Conservation (phyloP, 805 yeast species). For the Candida endomychidarum region DNA sequence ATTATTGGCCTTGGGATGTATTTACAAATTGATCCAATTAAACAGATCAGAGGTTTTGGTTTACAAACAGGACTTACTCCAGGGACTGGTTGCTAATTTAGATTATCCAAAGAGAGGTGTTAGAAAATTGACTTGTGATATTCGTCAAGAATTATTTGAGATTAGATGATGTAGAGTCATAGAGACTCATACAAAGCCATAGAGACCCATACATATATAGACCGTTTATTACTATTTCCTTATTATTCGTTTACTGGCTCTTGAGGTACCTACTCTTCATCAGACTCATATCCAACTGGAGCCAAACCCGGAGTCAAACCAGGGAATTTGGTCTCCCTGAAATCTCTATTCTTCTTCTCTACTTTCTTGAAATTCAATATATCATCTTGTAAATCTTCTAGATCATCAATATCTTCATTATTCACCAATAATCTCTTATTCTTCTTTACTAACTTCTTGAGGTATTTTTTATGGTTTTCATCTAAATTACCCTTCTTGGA, state of each 20-base stretch:
- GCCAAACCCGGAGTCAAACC: constrained; percentile 87
- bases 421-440: constrained; percentile 31
- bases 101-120: constrained; percentile 76
- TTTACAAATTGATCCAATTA: constrained; percentile 43
- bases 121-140: constrained; percentile 73
- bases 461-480: constrained; percentile 36
- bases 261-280: constrained; percentile 18
- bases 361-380: constrained; percentile 28
- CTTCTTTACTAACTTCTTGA: constrained; percentile 37
- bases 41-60: constrained; percentile 47
- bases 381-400: constrained; percentile 32
- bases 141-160: constrained; percentile 76
- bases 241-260: neutral
- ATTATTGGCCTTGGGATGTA: constrained; percentile 54
- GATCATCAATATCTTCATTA: constrained; percentile 20
- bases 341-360: constrained; percentile 27
- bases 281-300: constrained; percentile 64
- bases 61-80: constrained; percentile 50
- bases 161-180: constrained; percentile 16
- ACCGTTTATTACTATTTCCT: neutral
- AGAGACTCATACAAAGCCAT: neutral
- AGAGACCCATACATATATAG: neutral
- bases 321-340: constrained; percentile 46
- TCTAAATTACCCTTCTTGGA: constrained; percentile 26
- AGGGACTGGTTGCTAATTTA: constrained; percentile 49